These are phyloP conservation scores for Cinchona pubescens DNA, from an alignment of 257 asterid genomes.

Conservation along the genomic window DNA sequence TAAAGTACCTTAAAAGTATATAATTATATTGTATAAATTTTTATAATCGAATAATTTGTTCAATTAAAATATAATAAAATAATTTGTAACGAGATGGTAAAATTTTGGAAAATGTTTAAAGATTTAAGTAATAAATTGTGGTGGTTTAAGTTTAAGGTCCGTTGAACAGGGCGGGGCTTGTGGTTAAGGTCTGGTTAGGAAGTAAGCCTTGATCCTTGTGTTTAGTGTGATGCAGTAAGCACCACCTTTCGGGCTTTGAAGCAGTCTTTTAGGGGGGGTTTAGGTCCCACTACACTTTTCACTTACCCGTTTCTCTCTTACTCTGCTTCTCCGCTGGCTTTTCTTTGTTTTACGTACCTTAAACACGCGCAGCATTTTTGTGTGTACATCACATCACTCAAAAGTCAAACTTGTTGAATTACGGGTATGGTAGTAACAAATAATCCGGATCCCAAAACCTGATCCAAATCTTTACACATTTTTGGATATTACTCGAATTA, in stretches of 20 bases:
- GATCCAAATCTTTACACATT: not conserved
- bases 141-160: not conserved
- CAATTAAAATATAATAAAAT: too few species aligned
- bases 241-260: slow-evolving; percentile 18
- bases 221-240: not conserved
- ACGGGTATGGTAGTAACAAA: not conserved
- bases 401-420: not conserved
- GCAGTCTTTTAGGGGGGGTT: not conserved
- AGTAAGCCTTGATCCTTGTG: slow-evolving; percentile 10
- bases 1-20: too few species aligned
- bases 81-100: too few species aligned
- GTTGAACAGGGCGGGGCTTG: slow-evolving; percentile 8
- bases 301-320: slow-evolving; percentile 13
- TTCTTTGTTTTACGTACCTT: not conserved
- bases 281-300: slow-evolving; percentile 15
- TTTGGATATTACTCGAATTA: too few species aligned
- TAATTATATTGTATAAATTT: too few species aligned
- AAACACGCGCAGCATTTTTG: not conserved
- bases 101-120: too few species aligned
- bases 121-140: not conserved
- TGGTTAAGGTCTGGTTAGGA: slow-evolving; percentile 17
- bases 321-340: slow-evolving; percentile 2
- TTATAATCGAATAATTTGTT: too few species aligned
- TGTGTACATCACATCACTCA: not conserved
- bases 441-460: not conserved